Percentiles rank a stretch among this genome's conserved stretches.
These are phyloP conservation scores for Lathyrus sativus DNA, from an alignment of 306 rosid species.

Conservation along the genomic window DNA sequence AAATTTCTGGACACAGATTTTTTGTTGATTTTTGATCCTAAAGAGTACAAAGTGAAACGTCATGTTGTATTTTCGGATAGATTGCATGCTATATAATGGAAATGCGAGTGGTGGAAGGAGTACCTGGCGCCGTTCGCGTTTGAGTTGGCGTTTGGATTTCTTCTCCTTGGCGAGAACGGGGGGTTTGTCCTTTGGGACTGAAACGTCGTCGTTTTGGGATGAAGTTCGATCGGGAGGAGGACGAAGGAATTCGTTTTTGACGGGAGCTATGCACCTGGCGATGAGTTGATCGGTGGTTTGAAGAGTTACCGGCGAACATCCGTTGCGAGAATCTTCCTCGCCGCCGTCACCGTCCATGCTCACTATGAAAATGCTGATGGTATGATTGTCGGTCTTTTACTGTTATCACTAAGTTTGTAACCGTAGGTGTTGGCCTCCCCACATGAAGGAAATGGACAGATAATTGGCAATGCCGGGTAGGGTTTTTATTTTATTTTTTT, in stretches of 20 bases:
- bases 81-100: neutral
- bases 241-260: constrained; percentile 62
- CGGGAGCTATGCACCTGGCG: constrained; percentile 78
- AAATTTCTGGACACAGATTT: constrained; percentile 68
- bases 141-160: constrained; percentile 94
- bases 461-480: neutral
- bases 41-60: constrained; percentile 5
- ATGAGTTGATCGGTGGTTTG: constrained; percentile 69
- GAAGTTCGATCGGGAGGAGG: constrained; percentile 61
- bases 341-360: constrained; percentile 40
- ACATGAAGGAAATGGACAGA: neutral
- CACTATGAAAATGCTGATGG: neutral
- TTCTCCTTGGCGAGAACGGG: constrained; percentile 63
- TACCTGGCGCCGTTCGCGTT: constrained; percentile 91
- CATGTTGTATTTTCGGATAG: neutral
- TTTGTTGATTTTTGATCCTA: constrained; percentile 70
- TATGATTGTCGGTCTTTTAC: neutral
- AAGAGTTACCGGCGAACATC: constrained; percentile 11
- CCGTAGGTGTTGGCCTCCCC: neutral
- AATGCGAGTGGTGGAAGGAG: neutral
- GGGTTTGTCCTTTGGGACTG: constrained; percentile 37
- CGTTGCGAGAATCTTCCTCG: neutral
- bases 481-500: neutral
- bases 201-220: constrained; percentile 38
- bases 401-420: neutral